Evolutionary conservation across 2,329 filamentous ascomycete genomes (phyloP), one percentile per base, ranked within the genome.

Genomic region (Fusarium nygamai): DNA sequence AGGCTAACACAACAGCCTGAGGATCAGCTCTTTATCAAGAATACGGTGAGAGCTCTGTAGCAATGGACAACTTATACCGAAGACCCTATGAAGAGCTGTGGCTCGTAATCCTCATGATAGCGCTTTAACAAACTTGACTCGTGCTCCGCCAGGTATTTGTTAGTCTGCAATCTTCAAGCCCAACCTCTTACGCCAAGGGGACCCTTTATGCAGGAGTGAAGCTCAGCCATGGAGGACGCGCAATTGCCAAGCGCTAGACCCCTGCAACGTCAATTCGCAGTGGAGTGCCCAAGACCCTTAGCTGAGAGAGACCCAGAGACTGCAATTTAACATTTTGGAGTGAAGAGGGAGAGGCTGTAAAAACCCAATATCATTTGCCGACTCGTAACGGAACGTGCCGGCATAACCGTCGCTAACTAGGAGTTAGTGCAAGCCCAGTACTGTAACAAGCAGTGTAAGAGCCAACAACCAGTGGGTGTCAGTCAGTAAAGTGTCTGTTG

Each of bases 221-320:
- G 54, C 71, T 65, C 71, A 74, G 71, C 71, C 71, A 72, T 69
- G 33, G 33, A 38, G 64, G 71, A 74, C 71, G 71, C 71, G 71
- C 71, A 74, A 74, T 71, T 60, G 68, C 68, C 67, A 71, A 71
- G 67, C 22, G 19, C 24, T 10, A 1, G 2, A 60, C n/a, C 67
- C 67, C 47, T 71, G 67, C 0, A 24, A n/a, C 29, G 11, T 36
- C 41, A 57, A 54, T 50, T 62, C 43, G 14, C 4, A 6, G 67
- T 70, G 67, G 67, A 54, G 53, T 3, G 5, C 27, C 46, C 67
- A 70, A 70, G 66, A 66, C 53, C 66, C 66, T 39, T 39, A 43
- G 19, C 59, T 41, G 34, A 47, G 53, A 16, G 11, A 3, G 39
- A 16, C 8, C 8, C 24, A 1, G n/a, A 60, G n/a, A 7, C 33